Base-by-base conservation (phyloP, 805 yeast genomes). In the Barnettozyma californica region DNA sequence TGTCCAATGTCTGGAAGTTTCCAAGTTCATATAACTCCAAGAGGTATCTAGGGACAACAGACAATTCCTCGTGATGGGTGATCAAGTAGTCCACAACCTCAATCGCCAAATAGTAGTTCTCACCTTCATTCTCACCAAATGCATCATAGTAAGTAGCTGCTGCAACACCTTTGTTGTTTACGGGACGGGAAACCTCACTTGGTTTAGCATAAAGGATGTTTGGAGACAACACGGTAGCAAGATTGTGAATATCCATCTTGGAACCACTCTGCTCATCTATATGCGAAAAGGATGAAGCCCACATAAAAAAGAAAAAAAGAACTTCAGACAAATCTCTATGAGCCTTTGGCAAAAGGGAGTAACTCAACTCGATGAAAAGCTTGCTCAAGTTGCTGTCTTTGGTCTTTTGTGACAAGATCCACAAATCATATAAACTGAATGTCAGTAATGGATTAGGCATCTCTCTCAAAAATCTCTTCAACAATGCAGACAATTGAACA, bases 221-320 rank as follows among this genome's bases (percentile, higher is more conserved):
- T 1, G 99, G 99, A 0, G 97, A 87, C 44, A 94, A 76, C 2
- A 94, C 99, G 0, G 98, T 94, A 2, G 99, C 96, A 53, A 94
- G 74, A 64, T 94, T 94, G 63, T 90, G 96, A 31, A 87, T 80
- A 63, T 92, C 97, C 99, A 94, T 94, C 69, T 92, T 94, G 3
- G 97, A 89, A 1, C 94, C 94, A 20, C 81, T 79, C 56, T 87
- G 91, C 58, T 89, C 95, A 60, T 90, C 97, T 52, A 91, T 80
- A 57, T 88, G 91, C 1, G 97, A 87, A 68, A 94, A 94, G 2
- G 98, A 87, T 0, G 98, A 89, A 2, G 91, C 92, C 98, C 98
- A 94, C 65, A 83, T 84, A 62, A 94, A 78, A 65, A 94, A 94
- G 50, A 84, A 81, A 29, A 91, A 72, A 38, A 94, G 68, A 2